Evolutionary conservation across 83 land plant genomes (phyloP).

Genomic region (Thuja plicata): DNA sequence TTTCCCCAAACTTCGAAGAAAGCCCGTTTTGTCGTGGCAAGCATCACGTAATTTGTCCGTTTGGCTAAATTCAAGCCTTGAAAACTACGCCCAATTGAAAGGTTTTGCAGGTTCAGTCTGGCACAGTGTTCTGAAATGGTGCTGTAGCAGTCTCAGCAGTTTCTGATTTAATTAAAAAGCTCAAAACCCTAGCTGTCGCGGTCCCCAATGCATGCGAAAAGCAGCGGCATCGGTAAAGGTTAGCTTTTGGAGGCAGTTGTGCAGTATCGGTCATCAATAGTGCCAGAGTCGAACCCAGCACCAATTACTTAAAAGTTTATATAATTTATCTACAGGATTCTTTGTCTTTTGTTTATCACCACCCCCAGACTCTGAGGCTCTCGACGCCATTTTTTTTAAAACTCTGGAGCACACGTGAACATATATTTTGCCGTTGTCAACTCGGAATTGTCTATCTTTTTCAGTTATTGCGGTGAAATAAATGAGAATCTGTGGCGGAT

Average conservation of each 20-base stretch:
- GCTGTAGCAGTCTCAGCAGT: background rate
- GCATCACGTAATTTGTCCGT: background rate
- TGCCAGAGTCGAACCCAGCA: background rate
- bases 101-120: background rate
- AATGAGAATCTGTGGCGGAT: background rate
- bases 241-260: background rate
- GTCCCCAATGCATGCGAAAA: background rate
- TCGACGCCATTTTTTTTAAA: background rate
- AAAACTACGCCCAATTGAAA: background rate
- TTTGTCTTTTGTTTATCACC: background rate
- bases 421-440: background rate
- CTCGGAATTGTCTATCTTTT: background rate
- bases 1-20: background rate
- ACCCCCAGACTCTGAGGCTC: background rate
- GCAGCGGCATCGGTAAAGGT: background rate
- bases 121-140: background rate
- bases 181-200: background rate
- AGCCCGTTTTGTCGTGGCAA: background rate
- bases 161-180: background rate
- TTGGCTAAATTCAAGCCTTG: background rate
- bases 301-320: background rate
- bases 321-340: background rate
- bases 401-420: background rate
- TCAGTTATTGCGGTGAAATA: background rate
- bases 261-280: background rate